Evolutionary conservation across 345 rosid genomes (phyloP), one percentile per base, ranked within the genome.

Genomic region (Acer yangbiense): DNA sequence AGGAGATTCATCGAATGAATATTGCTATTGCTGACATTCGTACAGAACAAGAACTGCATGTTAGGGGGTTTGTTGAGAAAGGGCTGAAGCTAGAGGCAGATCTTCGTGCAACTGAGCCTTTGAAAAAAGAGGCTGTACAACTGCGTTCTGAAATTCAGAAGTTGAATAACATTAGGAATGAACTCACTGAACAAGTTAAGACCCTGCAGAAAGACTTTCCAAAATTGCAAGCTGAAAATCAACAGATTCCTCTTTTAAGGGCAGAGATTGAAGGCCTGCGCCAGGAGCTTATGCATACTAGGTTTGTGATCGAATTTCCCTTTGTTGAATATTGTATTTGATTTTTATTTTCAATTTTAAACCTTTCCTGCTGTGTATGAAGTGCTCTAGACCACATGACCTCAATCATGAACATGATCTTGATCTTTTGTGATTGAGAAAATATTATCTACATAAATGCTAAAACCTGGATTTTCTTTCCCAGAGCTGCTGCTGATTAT

Each of bases 261-360:
- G 89, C 86, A 9, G 95, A 96, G 78, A 74, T 91, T 72, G 93
- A 94, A 41, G 88, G 90, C 72, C 66, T 94, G 76, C 96, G 85
- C 79, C 93, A 92, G 88, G 98, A 96, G 81, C 91, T 96, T 79
- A 86, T 91, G 97, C 99, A 81, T 79, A 86, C 95, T 65, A 92
- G 98, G 99, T 96, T 57, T 79, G 76, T 80, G 65, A 68, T 77
- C 58, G 54, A 57, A 69, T 77, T 75, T 41, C 43, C 12, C 46
- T 64, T 44, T 43, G 48, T 71, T 6, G 32, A 64, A 27, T 14
- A 6, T 27, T 67, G 54, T 68, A 11, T 72, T 39, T 62, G 7
- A 39, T 60, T 41, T 48, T 2, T 35, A 13, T 35, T 65, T n/a
- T n/a, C 58, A 32, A 27, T 46, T 74, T 43, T 21, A 17, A 48